A percentile compares a stretch with the other conserved stretches of the same genome.
These are phyloP conservation scores for Solanum pimpinellifolium DNA, from an alignment of 257 asterid species.

Conservation along the genomic window DNA sequence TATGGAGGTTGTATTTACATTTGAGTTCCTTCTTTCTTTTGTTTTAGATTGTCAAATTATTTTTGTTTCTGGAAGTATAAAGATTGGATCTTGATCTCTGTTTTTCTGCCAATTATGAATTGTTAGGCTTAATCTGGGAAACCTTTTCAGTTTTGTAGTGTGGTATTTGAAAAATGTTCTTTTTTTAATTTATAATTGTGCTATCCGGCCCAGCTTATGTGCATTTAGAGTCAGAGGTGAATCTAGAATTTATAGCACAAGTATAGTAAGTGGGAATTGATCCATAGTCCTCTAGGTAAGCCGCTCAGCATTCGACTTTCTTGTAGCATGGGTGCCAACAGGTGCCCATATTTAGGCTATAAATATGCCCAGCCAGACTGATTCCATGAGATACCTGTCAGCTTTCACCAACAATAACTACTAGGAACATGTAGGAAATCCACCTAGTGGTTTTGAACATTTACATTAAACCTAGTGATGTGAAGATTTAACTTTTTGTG, in stretches of 20 bases:
- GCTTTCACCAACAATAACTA: not conserved
- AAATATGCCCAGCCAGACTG: not conserved
- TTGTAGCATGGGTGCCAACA: not conserved
- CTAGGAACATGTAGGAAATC: not conserved
- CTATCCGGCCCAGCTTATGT: not conserved
- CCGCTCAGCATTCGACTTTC: not conserved
- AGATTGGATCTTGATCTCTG: not conserved
- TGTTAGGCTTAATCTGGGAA: not conserved
- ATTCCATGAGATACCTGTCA: not conserved
- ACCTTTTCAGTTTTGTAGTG: not conserved
- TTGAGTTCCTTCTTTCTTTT: not conserved
- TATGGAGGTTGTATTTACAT: constrained; percentile 41
- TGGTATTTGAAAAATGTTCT: not conserved
- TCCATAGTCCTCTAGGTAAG: not conserved
- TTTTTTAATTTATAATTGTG: not conserved
- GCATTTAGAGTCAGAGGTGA: not conserved
- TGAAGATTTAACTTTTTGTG: not conserved
- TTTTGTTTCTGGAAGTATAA: not conserved
- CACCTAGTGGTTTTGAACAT: not conserved
- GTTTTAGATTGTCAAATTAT: not conserved
- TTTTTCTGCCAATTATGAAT: not conserved
- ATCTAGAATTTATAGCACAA: not conserved
- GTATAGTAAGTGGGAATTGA: not conserved
- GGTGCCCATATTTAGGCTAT: not conserved
- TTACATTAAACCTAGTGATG: not conserved